Base-by-base conservation (phyloP, 1,284 basidiomycete genomes). In the Apiotrichum siamense region DNA sequence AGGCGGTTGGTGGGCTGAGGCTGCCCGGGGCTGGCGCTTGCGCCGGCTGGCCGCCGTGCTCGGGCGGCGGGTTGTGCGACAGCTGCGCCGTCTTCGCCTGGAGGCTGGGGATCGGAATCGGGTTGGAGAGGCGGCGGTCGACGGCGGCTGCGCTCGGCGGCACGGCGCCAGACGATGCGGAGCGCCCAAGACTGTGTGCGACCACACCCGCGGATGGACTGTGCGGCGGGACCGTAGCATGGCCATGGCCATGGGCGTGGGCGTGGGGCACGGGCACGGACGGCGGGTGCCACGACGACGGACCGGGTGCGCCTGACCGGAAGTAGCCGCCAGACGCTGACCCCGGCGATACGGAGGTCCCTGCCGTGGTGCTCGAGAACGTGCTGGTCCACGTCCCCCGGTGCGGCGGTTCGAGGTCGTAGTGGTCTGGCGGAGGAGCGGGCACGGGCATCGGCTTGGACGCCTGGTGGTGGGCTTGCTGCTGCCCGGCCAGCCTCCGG, bases 321-420 rank as follows among this genome's bases (percentile, higher is more conserved):
- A 44, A 38, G 24, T 37, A 44, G 17, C 26, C 42, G 12, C 48
- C 48, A 15, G 54, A 46, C 3, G 44, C 38, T 3, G 49, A 39
- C 1, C 58, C 52, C 1, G 52, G 39, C 13, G 53, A 52, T 6
- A 50, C 35, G n/a, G 50, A 51, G 13, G 49, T 47, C 20, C 40
- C 43, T n/a, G n/a, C n/a, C 2, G 52, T 51, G 2, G 49, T 54
- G 9, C 23, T 48, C 15, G 54, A 54, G 29, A 60, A 55, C 6
- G 52, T 54, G 46, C 51, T 56, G 11, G 60, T 37, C 50, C 57
- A 66, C 1, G 61, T 66, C 3, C 64, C 62, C 12, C 44, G 52
- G 47, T 62, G 61, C 59, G 39, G 55, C 39, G 29, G 9, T 10
- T 53, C 51, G 35, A 27, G 42, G n/a, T 41, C 23, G 24, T 45